These are phyloP conservation scores for Lotmaria passim DNA, from an alignment of 208 protist genomes.

Conservation along the genomic window DNA sequence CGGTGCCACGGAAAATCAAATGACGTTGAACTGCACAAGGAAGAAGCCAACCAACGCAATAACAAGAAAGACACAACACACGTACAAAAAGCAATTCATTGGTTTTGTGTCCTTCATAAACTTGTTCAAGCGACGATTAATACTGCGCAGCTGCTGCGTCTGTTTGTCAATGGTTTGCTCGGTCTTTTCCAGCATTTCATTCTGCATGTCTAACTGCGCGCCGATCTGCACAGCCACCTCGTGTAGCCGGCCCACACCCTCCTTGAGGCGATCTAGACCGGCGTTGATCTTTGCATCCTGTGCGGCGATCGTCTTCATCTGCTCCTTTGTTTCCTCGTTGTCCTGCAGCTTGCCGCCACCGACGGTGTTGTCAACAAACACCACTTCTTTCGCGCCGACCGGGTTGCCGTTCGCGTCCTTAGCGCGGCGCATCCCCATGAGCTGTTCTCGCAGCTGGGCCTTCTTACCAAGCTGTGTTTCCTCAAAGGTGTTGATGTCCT, in stretches of 20 bases:
- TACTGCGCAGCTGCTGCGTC: constrained; percentile 44
- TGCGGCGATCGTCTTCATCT: constrained; percentile 64
- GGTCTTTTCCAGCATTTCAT: constrained; percentile 66
- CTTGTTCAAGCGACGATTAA: constrained; percentile 62
- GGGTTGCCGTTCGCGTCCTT: constrained; percentile 19
- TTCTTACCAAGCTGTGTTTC: constrained; percentile 58
- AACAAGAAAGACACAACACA: constrained; percentile 66
- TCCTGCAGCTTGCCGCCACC: constrained; percentile 75
- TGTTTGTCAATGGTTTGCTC: constrained; percentile 67
- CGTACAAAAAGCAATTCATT: constrained; percentile 66
- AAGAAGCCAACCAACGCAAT: constrained; percentile 71
- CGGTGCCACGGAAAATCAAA: too few relatives aligned
- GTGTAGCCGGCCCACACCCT: constrained; percentile 56
- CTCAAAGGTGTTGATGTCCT: constrained; percentile 42
- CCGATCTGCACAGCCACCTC: constrained; percentile 65
- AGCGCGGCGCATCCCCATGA: constrained; percentile 46
- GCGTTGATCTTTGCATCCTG: constrained; percentile 76
- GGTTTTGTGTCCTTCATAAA: constrained; percentile 67
- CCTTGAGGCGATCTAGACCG: constrained; percentile 61
- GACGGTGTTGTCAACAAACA: constrained; percentile 52
- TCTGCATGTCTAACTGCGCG: constrained; percentile 71
- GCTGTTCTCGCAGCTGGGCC: constrained; percentile 58
- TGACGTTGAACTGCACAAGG: constrained; percentile 73
- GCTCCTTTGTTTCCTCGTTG: constrained; percentile 55
- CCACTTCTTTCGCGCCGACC: constrained; percentile 30